These are phyloP conservation scores for Pichia cactophila DNA, from an alignment of 1,139 yeast genomes.

Conservation along the genomic window DNA sequence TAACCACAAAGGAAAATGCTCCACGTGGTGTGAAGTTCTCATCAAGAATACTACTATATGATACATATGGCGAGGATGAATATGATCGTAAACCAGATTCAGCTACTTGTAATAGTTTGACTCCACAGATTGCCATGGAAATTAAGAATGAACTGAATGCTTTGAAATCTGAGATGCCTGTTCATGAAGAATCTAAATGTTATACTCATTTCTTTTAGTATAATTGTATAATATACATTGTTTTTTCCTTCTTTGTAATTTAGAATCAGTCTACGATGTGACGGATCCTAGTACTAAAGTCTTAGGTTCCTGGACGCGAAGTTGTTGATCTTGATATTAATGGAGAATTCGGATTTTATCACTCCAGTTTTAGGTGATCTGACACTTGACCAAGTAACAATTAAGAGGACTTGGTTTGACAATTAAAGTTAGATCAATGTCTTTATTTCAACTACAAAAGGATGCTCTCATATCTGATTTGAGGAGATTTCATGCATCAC, in stretches of 20 bases:
- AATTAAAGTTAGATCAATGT: constrained; percentile 13
- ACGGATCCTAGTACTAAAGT: too few relatives aligned
- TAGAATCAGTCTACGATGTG: too few relatives aligned
- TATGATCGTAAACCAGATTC: constrained; percentile 92
- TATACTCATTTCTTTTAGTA: constrained; percentile 73
- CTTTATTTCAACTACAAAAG: constrained; percentile 21
- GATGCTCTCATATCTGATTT: constrained; percentile 19
- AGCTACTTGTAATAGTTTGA: constrained; percentile 88
- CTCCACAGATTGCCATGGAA: constrained; percentile 81
- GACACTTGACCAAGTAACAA: too few relatives aligned
- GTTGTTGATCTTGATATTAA: too few relatives aligned
- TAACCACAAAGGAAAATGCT: constrained; percentile 9
- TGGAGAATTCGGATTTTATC: too few relatives aligned
- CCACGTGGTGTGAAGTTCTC: constrained; percentile 57
- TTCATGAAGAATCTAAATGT: constrained; percentile 69
- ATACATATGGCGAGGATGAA: constrained; percentile 76
- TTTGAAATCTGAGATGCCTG: constrained; percentile 67
- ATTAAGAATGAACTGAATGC: constrained; percentile 81
- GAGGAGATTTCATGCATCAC: constrained; percentile 20
- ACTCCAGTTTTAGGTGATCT: neutral
- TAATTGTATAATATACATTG: too few relatives aligned
- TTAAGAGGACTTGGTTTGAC: neutral
- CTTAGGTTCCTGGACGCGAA: too few relatives aligned
- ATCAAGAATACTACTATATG: constrained; percentile 75
- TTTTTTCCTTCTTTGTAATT: neutral